Base-by-base conservation (phyloP, 2,329 filamentous ascomycete genomes). In the Metarhizium brunneum region DNA sequence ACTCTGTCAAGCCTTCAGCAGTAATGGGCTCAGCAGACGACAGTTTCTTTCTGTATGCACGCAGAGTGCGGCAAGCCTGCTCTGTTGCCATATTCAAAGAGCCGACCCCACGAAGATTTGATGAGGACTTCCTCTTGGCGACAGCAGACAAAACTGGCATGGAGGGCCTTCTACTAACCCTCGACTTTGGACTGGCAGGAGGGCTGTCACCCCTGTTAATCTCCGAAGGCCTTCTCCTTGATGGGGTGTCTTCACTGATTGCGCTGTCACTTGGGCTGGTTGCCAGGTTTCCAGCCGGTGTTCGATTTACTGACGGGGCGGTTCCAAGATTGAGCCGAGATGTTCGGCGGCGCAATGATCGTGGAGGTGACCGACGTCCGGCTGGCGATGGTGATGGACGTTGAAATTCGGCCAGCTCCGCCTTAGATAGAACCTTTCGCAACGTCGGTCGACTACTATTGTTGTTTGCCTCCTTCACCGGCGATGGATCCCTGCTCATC, bases 381-480 rank as follows among this genome's bases (percentile, higher is more conserved):
- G 69, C 65, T 14, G 53, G 52, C 8, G 73, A 68, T 8, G 74
- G 64, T 0, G 76, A 73, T 4, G 79, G 73, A 4, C 81, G 73
- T 59, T 84, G 82, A 58, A 95, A 92, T 58, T 92, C 89, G 8
- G 90, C 88, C 45, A 97, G 75, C 64, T 97, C 92, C 0, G 87
- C 86, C 63, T 88, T 90, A 2, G 92, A 96, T 36, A 97, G 76
- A 8, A 99, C 88, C 55, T 89, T 87, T 54, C 94, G 82, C 38
- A 97, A 73, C 4, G 92, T 92, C 40, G 87, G 88, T 35, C 85
- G 84, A 42, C 78, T 76, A 1, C 82, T 76, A 2, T 81, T 74
- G 1, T 82, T 75, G 2, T 80, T 74, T 20, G 62, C 62, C 4
- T 78, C 75, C 62, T 82, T 82, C 30, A 73, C 71, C 1, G 81